Base-by-base conservation (phyloP, 2,329 filamentous ascomycete genomes). In the Fusarium circinatum region DNA sequence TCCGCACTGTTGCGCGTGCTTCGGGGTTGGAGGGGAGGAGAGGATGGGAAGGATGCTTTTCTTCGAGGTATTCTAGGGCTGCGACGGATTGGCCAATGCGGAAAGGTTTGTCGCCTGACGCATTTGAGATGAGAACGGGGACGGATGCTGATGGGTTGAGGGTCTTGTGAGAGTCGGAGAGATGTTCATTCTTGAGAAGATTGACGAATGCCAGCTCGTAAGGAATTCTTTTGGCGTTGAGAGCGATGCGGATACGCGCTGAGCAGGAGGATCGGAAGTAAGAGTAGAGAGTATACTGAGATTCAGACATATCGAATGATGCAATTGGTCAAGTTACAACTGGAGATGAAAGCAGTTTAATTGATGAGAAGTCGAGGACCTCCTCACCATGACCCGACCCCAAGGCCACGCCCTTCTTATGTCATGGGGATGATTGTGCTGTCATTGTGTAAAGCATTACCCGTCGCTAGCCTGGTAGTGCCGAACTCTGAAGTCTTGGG, bases 221-320 rank as follows among this genome's bases (percentile, higher is more conserved):
- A 6, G 82, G 73, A 59, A 91, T 84, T 28, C 78, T 78, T 74
- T 92, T 92, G 57, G 89, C 82, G 62, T 88, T 82, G 3, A 90
- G 82, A 17, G 89, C 88, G 67, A 91, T 91, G 51, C 89, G 89
- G 10, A 92, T 82, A 18, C 90, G 87, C 2, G 87, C 89, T 2
- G 89, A 88, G 81, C 89, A 92, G 22, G 89, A 91, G 54, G 90
- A 92, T 70, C 88, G 85, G 80, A 88, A 91, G 82, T 90, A 91
- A 68, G 85, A 87, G 82, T 91, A 86, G 15, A 92, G 85, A 4
- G 80, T 83, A 75, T 82, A 84, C 4, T 65, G 47, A 42, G 62
- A 14, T 5, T 74, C 66, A 2, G 75, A 28, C 79, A 80, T 80
- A 11, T 36, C 71, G 63, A 39, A 28, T 13, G 4, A 11, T 20